These are phyloP conservation scores for Phytophthora pini DNA, from an alignment of 352 stramenopile genomes.

Conservation along the genomic window DNA sequence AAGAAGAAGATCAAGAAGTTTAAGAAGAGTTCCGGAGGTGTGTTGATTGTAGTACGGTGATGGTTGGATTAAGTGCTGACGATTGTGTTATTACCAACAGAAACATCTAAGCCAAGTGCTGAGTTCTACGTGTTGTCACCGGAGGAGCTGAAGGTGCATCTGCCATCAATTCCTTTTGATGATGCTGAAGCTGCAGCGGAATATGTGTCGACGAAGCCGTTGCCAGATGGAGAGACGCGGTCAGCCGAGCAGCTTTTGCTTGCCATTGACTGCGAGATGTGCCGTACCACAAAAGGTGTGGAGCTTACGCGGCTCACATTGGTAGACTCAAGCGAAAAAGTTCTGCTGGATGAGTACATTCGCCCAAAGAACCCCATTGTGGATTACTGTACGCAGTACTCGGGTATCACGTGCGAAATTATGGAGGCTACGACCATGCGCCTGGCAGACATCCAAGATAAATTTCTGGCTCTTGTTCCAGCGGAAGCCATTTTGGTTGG, in stretches of 20 bases:
- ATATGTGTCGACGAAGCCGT: constrained; percentile 54
- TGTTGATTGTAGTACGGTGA: constrained; percentile 2
- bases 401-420: constrained; percentile 83
- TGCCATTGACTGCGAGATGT: constrained; percentile 90
- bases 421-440: constrained; percentile 72
- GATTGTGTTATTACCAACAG: constrained; percentile 24
- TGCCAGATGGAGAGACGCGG: constrained; percentile 40
- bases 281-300: constrained; percentile 84
- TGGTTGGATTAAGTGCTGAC: constrained; percentile 7
- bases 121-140: constrained; percentile 83
- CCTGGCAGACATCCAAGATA: constrained; percentile 70
- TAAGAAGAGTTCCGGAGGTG: constrained; percentile 71
- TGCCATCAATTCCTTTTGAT: constrained; percentile 63
- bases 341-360: constrained; percentile 86
- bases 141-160: constrained; percentile 61
- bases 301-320: constrained; percentile 81
- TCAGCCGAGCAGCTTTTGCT: constrained; percentile 59
- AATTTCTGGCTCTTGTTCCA: constrained; percentile 63
- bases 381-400: constrained; percentile 90
- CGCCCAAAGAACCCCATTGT: constrained; percentile 83
- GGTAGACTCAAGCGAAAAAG: constrained; percentile 69
- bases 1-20: constrained; percentile 92
- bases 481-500: constrained; percentile 85
- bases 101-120: constrained; percentile 52
- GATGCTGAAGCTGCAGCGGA: constrained; percentile 38